A percentile compares a stretch with the other conserved stretches of the same genome.
Evolutionary conservation across 345 rosid species (phyloP).

Genomic region (Punica granatum): DNA sequence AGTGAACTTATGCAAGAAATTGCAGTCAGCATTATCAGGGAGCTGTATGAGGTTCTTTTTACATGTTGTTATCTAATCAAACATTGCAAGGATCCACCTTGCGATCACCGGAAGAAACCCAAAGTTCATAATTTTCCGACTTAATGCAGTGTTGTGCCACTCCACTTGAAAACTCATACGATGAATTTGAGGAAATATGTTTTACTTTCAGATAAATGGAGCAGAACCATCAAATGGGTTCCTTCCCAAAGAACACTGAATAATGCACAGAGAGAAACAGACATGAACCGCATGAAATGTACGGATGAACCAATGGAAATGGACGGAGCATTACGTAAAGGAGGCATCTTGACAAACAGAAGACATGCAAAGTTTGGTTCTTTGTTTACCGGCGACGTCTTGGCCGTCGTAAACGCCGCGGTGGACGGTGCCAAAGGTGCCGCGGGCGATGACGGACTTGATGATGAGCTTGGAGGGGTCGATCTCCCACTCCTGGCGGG

Average conservation of each 20-base stretch:
- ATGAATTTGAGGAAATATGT: background rate
- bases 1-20: background rate
- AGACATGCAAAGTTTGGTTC: background rate
- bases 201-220: background rate
- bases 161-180: background rate
- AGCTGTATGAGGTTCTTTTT: background rate
- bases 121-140: background rate
- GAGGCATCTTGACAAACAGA: slow-evolving; percentile 6
- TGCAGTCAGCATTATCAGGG: background rate
- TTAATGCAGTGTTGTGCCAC: background rate
- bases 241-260: background rate
- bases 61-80: background rate
- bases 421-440: slow-evolving; percentile 92
- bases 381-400: slow-evolving; percentile 80
- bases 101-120: background rate
- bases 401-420: slow-evolving; percentile 88
- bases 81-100: background rate
- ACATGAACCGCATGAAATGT: background rate
- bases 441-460: slow-evolving; percentile 80
- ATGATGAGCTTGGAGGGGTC: slow-evolving; percentile 85
- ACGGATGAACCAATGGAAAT: background rate
- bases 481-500: slow-evolving; percentile 93
- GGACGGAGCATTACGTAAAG: background rate
- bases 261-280: background rate
- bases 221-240: background rate